Percentiles rank a stretch among this genome's conserved stretches.
Evolutionary conservation across 352 stramenopile species (phyloP).

Genomic region (Phytophthora gonapodyides): DNA sequence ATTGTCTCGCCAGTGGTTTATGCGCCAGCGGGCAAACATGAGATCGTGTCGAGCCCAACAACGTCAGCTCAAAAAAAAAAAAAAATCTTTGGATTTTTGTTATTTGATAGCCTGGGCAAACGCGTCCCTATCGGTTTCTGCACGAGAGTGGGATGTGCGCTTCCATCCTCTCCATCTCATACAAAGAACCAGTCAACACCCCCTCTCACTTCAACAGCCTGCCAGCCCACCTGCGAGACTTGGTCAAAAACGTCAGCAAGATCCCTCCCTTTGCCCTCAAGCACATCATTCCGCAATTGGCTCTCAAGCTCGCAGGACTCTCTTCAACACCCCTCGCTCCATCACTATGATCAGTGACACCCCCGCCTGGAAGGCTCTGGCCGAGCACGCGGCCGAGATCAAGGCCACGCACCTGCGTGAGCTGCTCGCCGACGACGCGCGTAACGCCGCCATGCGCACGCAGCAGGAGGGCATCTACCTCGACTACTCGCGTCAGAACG

Average conservation of each 20-base stretch:
- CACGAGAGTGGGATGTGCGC: not conserved
- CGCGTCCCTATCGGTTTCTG: not conserved
- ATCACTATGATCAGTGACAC: constrained; percentile 74
- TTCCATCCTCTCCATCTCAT: constrained; percentile 4
- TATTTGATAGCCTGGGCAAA: constrained; percentile 2
- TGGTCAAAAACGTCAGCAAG: constrained; percentile 15
- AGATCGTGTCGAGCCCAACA: constrained; percentile 3
- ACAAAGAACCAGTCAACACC: constrained; percentile 24
- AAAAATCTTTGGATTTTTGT: no score
- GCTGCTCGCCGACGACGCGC: constrained; percentile 87
- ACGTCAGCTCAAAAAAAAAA: not conserved
- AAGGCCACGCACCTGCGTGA: constrained; percentile 91
- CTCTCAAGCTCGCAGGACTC: constrained; percentile 31
- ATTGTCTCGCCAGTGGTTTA: constrained; percentile 21
- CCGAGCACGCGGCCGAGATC: constrained; percentile 78
- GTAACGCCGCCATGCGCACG: constrained; percentile 90
- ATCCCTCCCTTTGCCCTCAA: not conserved
- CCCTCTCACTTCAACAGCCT: constrained; percentile 19
- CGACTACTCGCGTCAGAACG: constrained; percentile 96
- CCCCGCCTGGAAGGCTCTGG: constrained; percentile 71
- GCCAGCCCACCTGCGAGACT: constrained; percentile 10
- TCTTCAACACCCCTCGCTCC: constrained; percentile 2
- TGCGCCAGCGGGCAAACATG: constrained; percentile 6
- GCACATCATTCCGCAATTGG: constrained; percentile 23
- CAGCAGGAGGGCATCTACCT: constrained; percentile 94